A percentile compares a stretch with the other conserved stretches of the same genome.
phyloP scores from a whole-genome alignment of 2,329 filamentous ascomycete species.

The Calonectria fujianensis region DNA sequence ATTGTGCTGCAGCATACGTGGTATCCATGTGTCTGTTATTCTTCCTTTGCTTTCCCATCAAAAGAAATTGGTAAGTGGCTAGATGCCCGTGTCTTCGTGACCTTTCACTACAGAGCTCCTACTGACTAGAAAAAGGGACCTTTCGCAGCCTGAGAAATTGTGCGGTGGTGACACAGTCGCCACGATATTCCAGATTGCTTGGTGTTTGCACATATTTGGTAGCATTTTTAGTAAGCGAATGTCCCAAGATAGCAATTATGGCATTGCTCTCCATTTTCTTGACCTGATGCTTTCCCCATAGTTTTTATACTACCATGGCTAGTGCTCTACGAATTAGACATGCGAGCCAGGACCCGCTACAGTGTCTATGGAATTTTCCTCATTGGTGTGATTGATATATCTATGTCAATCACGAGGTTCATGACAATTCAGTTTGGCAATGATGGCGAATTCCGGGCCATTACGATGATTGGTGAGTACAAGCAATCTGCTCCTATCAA shows the following conservation, averaged over 20 bases:
- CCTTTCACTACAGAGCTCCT: too few species aligned
- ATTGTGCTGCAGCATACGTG: background rate
- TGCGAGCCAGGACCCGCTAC: slow-evolving; percentile 2
- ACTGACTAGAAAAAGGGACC: background rate
- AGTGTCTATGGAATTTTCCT: slow-evolving; percentile 15
- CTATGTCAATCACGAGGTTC: slow-evolving; percentile 18
- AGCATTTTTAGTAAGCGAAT: slow-evolving; percentile 9
- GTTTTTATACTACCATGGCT: slow-evolving; percentile 16
- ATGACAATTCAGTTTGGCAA: slow-evolving; percentile 13
- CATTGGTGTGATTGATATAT: background rate
- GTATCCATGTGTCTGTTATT: background rate
- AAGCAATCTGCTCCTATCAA: too few species aligned
- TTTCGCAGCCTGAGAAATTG: background rate
- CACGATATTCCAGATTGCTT: background rate
- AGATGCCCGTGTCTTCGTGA: too few species aligned
- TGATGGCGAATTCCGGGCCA: background rate
- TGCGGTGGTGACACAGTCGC: background rate
- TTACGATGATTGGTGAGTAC: slow-evolving; percentile 10
- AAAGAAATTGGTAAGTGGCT: slow-evolving; percentile 3
- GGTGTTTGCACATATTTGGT: background rate
- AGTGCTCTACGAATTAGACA: background rate
- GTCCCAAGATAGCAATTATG: accelerated
- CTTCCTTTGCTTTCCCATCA: background rate
- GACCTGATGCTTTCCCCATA: background rate
- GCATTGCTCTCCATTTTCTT: accelerated